Conservation (phyloP, 225 moss, liverwort and hornwort genomes). For the Neckera pumila region DNA sequence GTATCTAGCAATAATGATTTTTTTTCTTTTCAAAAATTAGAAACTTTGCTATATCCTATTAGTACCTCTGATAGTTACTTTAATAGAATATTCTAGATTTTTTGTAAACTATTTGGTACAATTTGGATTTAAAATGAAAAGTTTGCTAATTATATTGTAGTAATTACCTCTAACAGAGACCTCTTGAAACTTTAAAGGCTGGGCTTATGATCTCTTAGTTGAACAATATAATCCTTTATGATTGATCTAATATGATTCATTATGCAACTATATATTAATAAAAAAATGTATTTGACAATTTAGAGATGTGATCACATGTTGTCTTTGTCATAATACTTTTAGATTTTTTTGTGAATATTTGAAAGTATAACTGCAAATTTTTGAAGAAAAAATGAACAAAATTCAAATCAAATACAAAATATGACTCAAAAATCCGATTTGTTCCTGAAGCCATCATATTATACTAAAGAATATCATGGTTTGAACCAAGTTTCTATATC, state of each 20-base stretch:
- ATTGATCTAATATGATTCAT: too few relatives aligned
- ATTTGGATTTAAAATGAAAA: too few relatives aligned
- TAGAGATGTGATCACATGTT: background rate
- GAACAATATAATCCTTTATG: too few relatives aligned
- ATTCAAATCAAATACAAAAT: background rate
- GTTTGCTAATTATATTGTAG: too few relatives aligned
- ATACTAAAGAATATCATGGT: background rate
- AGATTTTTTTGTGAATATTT: background rate
- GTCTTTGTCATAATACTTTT: background rate
- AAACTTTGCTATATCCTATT: background rate
- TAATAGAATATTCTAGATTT: background rate
- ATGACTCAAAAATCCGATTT: background rate
- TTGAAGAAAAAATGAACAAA: too few relatives aligned
- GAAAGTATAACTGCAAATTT: background rate
- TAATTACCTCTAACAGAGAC: too few relatives aligned
- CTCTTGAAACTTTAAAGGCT: too few relatives aligned
- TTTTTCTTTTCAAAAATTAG: background rate
- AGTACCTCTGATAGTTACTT: background rate
- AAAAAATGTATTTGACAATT: background rate
- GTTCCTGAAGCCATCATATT: background rate
- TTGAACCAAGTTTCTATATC: background rate
- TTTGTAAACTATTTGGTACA: background rate
- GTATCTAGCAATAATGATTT: too few relatives aligned
- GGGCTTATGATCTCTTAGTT: too few relatives aligned
- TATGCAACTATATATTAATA: background rate